Evolutionary conservation across 371 early-diverging fungal genomes (phyloP).

Genomic region (Mucor velutinosus): DNA sequence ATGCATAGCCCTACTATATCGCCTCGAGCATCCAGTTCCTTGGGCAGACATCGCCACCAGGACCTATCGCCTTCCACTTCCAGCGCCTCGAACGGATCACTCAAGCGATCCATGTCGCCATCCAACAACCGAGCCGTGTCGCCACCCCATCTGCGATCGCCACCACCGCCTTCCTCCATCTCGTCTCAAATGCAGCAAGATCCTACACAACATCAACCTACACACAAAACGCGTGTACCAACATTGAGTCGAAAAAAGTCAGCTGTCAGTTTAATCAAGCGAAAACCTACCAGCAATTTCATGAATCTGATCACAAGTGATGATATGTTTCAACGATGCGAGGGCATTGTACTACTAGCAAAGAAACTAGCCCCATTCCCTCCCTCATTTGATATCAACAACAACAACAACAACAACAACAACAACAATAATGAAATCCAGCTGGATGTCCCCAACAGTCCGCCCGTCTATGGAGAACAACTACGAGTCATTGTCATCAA

Average conservation of each 20-base stretch:
- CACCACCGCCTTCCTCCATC: constrained; percentile 28
- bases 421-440: constrained; percentile 19
- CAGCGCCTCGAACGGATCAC: constrained; percentile 29
- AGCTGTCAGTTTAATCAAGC: constrained; percentile 28
- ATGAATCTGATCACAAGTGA: constrained; percentile 35
- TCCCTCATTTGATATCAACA: constrained; percentile 11
- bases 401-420: background rate
- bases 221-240: constrained; percentile 43
- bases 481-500: constrained; percentile 28
- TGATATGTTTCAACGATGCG: constrained; percentile 29
- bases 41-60: constrained; percentile 25
- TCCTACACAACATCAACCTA: background rate
- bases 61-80: constrained; percentile 40
- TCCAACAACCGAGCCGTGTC: constrained; percentile 74
- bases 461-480: constrained; percentile 29
- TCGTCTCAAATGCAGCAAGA: constrained; percentile 29
- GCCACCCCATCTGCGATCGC: constrained; percentile 71
- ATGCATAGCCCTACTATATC: constrained; percentile 36
- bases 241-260: constrained; percentile 40
- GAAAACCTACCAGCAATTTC: constrained; percentile 33
- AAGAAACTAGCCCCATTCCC: constrained; percentile 32
- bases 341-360: constrained; percentile 34
- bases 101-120: constrained; percentile 29
- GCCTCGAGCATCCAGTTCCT: constrained; percentile 32
- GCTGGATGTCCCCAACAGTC: constrained; percentile 28